Base-by-base conservation (phyloP, 1,284 basidiomycete species). In the Apiotrichum siamense region DNA sequence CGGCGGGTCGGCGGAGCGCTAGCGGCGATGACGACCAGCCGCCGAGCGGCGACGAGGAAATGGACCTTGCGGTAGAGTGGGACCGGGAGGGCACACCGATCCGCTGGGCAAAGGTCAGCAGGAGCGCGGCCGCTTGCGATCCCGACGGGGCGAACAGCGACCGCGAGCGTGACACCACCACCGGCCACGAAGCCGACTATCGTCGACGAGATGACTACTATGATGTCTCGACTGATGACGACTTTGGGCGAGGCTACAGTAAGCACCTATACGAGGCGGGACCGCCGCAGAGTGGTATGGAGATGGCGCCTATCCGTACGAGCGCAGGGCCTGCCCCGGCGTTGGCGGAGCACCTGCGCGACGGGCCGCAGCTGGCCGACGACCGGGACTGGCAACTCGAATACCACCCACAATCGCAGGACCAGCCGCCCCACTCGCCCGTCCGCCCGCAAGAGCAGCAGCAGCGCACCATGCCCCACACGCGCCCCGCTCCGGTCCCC, bases 41-140 rank as follows among this genome's bases (percentile, higher is more conserved):
- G 21, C 38, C 38, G 23, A 43, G 40, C 25, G 32, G 41, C 35
- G 46, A 42, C 35, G 43, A 31, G n/a, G 66, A 69, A 27, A 65
- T 62, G n/a, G 66, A 67, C 54, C 47, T 70, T 24, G 70, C 67
- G 1, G 64, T 72, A 18, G 70, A 72, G 49, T 72, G 70, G 70
- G 70, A 72, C 57, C 63, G 55, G 50, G 64, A 70, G 45, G 69
- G 69, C 13, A 63, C 49, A 25, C 67, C 70, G 3, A 55, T 70
- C 12, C 62, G 64, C 27, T 72, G 70, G 70, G 63, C 65, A 39
- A 67, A 64, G 49, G 17, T 2, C 24, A 20, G 24, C 7, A n/a
- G 23, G 17, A 35, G 36, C 11, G 27, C 13, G 9, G 43, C n/a
- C n/a, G n/a, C n/a, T n/a, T n/a, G n/a, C n/a, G n/a, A n/a, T n/a